Evolutionary conservation across 1,284 basidiomycete genomes (phyloP).

Genomic region (Tranzscheliella williamsii): DNA sequence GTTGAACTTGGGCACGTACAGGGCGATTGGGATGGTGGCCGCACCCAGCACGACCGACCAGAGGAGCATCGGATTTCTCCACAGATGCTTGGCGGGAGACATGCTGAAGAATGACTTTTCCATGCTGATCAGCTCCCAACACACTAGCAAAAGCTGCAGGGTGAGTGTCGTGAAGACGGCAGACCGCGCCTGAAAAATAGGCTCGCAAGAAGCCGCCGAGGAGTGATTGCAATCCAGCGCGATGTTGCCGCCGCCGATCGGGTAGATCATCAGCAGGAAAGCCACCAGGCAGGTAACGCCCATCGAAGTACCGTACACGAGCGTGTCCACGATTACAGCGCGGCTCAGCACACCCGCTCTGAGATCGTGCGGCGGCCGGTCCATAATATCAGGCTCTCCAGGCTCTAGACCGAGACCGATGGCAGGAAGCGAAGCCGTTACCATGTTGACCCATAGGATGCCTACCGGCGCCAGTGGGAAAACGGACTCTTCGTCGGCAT

Average conservation of each 20-base stretch:
- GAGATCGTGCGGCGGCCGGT: conserved; percentile 45
- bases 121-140: conserved; percentile 54
- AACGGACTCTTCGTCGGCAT: conserved; percentile 43
- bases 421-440: conserved; percentile 50
- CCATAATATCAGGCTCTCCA: conserved; percentile 49
- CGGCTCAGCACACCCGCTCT: conserved; percentile 47
- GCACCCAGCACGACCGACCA: conserved; percentile 48
- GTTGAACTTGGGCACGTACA: conserved; percentile 55
- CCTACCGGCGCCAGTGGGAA: conserved; percentile 52
- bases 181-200: conserved; percentile 50
- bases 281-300: conserved; percentile 49
- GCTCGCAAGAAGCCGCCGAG: conserved; percentile 34
- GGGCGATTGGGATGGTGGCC: conserved; percentile 45
- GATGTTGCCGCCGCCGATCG: conserved; percentile 40
- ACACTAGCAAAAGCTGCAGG: conserved; percentile 47
- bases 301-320: conserved; percentile 51
- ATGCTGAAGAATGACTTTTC: conserved; percentile 48
- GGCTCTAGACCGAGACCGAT: conserved; percentile 52
- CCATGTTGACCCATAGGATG: conserved; percentile 55
- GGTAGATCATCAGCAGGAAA: conserved; percentile 53
- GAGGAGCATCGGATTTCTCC: conserved; percentile 49
- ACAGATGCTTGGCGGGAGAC: conserved; percentile 42
- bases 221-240: conserved; percentile 49
- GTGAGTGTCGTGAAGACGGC: conserved; percentile 51
- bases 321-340: conserved; percentile 49